Percentiles rank a stretch among this genome's conserved stretches.
Conservation (phyloP, 768 basidiomycete genomes). For the Jaapia argillacea region DNA sequence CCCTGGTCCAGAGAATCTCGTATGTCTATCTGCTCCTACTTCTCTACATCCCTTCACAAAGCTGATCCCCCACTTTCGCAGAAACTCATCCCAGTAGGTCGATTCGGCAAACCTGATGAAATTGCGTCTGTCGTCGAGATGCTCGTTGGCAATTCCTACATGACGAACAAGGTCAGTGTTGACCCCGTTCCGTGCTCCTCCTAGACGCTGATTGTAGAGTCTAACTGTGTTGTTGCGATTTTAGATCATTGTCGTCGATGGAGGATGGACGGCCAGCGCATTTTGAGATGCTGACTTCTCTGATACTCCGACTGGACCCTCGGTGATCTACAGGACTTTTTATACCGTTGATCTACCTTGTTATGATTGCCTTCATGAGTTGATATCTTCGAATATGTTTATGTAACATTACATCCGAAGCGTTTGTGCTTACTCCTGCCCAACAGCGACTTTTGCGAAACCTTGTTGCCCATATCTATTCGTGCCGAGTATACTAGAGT, state of each 20-base stretch:
- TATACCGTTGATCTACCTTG: no score
- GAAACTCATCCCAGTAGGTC: constrained; percentile 39
- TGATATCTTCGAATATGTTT: no score
- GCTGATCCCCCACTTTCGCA: constrained; percentile 8
- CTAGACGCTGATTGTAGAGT: not conserved
- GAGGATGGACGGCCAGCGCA: constrained; percentile 32
- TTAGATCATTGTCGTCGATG: constrained; percentile 38
- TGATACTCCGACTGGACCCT: no score
- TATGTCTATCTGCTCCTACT: constrained; percentile 7
- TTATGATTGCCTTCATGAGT: no score
- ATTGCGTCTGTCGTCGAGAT: constrained; percentile 41
- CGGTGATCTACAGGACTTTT: no score
- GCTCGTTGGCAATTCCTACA: constrained; percentile 39
- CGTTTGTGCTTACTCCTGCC: no score
- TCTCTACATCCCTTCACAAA: not conserved
- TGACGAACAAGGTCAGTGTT: constrained; percentile 42
- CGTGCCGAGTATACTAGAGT: no score
- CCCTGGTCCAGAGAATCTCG: constrained; percentile 23
- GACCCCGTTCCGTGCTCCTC: no score
- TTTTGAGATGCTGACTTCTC: no score
- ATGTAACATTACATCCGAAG: no score
- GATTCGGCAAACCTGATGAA: constrained; percentile 40
- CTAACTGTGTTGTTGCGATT: not conserved
- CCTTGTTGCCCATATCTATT: no score
- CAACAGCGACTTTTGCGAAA: no score